These are phyloP conservation scores for Leccinum subgranulosum DNA, from an alignment of 768 basidiomycete species.

Conservation along the genomic window DNA sequence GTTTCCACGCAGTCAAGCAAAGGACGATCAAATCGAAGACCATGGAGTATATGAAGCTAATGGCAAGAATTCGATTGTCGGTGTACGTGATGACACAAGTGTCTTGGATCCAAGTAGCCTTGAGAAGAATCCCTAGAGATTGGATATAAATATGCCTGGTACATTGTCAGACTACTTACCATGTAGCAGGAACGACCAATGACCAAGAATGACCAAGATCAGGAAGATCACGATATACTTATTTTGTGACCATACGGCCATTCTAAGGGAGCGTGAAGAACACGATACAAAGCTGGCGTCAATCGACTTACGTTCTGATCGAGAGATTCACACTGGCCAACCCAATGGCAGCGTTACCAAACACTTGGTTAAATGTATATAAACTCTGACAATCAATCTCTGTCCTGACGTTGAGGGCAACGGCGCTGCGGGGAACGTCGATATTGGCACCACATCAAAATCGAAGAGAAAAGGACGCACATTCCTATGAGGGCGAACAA, in stretches of 20 bases:
- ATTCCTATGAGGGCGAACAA: constrained; percentile 67
- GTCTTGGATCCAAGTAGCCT: constrained; percentile 49
- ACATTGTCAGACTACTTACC: constrained; percentile 34
- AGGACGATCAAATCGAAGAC: constrained; percentile 64
- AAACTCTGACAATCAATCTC: constrained; percentile 63
- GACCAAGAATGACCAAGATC: constrained; percentile 56
- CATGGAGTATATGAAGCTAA: constrained; percentile 74
- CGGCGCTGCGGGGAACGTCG: constrained; percentile 35
- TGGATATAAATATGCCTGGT: neutral
- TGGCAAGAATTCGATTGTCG: constrained; percentile 56
- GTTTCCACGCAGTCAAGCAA: constrained; percentile 58
- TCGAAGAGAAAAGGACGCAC: constrained; percentile 37
- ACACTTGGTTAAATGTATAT: constrained; percentile 65
- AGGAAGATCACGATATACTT: constrained; percentile 52
- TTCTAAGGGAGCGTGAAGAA: constrained; percentile 36
- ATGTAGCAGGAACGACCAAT: constrained; percentile 70
- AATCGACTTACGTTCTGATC: constrained; percentile 54
- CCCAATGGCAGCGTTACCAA: constrained; percentile 66
- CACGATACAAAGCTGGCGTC: neutral
- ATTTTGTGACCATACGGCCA: constrained; percentile 67
- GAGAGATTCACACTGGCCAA: constrained; percentile 71
- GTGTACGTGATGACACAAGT: constrained; percentile 61
- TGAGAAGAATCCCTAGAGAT: constrained; percentile 51
- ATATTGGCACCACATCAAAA: neutral
- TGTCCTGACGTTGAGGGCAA: constrained; percentile 57